Conservation (phyloP, 371 early-diverging fungal genomes). For the Capniomyces stellatus region DNA sequence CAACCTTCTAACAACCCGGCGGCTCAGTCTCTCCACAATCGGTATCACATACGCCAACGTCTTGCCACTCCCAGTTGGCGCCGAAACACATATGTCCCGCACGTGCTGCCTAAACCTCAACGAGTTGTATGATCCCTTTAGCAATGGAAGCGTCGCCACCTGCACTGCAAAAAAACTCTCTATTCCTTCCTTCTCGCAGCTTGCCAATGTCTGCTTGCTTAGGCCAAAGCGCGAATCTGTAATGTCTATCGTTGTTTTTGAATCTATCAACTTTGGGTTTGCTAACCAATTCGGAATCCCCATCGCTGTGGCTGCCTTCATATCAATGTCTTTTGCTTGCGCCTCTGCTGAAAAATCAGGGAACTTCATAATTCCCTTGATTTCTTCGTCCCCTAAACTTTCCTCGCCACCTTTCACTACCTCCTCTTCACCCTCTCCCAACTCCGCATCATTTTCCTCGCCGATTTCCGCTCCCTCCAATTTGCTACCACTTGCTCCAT, state of each 20-base stretch:
- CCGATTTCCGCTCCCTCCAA: not conserved
- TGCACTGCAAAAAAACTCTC: constrained; percentile 78
- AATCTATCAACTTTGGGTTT: constrained; percentile 51
- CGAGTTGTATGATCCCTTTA: constrained; percentile 29
- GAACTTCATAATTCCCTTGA: constrained; percentile 15
- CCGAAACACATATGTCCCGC: constrained; percentile 72
- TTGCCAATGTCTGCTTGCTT: constrained; percentile 28
- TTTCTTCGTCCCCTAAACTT: not conserved
- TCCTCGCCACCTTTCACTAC: not conserved
- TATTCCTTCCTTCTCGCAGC: constrained; percentile 38
- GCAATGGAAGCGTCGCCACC: constrained; percentile 64
- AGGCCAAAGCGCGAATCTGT: constrained; percentile 32
- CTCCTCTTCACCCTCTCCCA: not conserved
- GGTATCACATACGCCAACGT: constrained; percentile 94
- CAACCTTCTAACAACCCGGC: constrained; percentile 49
- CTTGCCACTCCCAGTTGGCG: constrained; percentile 95
- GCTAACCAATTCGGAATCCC: constrained; percentile 77
- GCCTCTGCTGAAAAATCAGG: constrained; percentile 21
- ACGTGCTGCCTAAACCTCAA: constrained; percentile 21
- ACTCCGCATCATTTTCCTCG: not conserved
- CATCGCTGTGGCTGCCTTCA: constrained; percentile 19
- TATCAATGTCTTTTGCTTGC: constrained; percentile 2
- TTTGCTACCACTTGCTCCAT: not conserved
- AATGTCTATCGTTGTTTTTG: constrained; percentile 28
- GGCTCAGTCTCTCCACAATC: constrained; percentile 40